These are phyloP conservation scores for Helminthosporium solani DNA, from an alignment of 2,329 filamentous ascomycete species.

Conservation along the genomic window DNA sequence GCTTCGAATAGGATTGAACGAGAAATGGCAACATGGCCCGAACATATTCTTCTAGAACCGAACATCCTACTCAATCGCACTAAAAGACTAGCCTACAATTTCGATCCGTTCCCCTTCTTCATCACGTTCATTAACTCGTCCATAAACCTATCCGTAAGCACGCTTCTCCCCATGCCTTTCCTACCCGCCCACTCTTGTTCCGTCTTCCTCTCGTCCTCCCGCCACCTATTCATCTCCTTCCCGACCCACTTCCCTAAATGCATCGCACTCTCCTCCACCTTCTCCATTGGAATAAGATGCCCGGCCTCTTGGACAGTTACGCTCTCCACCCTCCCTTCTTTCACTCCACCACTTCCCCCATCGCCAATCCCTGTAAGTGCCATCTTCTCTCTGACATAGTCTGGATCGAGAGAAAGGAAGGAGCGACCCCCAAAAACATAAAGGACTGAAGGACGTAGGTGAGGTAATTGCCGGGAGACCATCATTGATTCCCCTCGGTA, in stretches of 20 bases:
- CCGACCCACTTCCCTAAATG: constrained; percentile 43
- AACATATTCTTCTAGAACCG: no score
- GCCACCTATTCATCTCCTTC: constrained; percentile 42
- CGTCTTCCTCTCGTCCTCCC: constrained; percentile 32
- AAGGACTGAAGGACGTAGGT: constrained; percentile 64
- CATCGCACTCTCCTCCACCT: constrained; percentile 66
- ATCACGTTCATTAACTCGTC: constrained; percentile 26
- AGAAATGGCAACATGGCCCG: no score
- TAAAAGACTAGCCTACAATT: constrained; percentile 16
- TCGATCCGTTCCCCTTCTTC: constrained; percentile 22
- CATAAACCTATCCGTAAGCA: constrained; percentile 31
- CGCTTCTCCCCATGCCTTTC: constrained; percentile 31
- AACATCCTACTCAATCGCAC: no score
- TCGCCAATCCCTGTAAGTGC: constrained; percentile 62
- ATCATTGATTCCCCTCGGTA: constrained; percentile 66
- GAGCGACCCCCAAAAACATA: constrained; percentile 68
- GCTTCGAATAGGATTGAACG: no score
- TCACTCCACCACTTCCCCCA: constrained; percentile 66
- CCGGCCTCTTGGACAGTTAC: constrained; percentile 66
- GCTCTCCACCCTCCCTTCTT: constrained; percentile 66
- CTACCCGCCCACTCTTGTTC: constrained; percentile 34
- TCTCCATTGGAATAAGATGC: constrained; percentile 84
- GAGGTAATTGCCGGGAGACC: constrained; percentile 59
- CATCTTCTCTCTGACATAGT: constrained; percentile 60
- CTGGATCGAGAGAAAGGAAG: constrained; percentile 53